Conservation (phyloP, 768 basidiomycete species). For the Mycena olivaceomarginata region DNA sequence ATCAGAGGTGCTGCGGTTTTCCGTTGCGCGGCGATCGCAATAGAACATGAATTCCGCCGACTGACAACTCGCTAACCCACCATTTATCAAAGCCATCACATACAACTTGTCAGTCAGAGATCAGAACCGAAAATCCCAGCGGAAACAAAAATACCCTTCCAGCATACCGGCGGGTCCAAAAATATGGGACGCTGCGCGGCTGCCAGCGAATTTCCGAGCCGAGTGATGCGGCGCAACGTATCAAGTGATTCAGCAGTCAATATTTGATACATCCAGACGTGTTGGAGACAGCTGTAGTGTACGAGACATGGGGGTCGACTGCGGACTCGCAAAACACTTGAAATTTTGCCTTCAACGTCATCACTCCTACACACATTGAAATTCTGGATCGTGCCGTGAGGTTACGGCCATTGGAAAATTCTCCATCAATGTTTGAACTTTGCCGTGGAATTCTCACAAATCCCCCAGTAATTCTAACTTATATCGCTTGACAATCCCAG, state of each 20-base stretch:
- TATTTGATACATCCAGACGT: not conserved
- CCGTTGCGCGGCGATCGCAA: not conserved
- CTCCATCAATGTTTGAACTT: not conserved
- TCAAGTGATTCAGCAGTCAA: constrained; percentile 1
- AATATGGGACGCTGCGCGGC: not conserved
- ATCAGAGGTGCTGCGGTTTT: not conserved
- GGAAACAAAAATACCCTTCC: not conserved
- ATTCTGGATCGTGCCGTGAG: not conserved
- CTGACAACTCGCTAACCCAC: not conserved
- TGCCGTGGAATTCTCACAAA: not conserved
- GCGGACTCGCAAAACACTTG: not conserved
- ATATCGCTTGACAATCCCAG: not conserved
- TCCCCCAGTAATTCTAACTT: not conserved
- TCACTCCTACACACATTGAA: not conserved
- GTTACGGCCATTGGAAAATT: not conserved
- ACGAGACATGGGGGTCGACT: not conserved
- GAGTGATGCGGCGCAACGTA: not conserved
- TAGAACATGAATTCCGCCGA: not conserved
- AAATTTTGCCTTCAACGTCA: not conserved
- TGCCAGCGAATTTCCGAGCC: not conserved
- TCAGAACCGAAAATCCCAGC: not conserved
- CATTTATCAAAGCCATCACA: no score
- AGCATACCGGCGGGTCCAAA: not conserved
- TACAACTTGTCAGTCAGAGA: not conserved
- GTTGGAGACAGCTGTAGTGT: not conserved